A percentile compares a stretch with the other conserved stretches of the same genome.
These are phyloP conservation scores for Aspergillus carlsbadensis DNA, from an alignment of 495 filamentous ascomycete genomes.

Conservation along the genomic window DNA sequence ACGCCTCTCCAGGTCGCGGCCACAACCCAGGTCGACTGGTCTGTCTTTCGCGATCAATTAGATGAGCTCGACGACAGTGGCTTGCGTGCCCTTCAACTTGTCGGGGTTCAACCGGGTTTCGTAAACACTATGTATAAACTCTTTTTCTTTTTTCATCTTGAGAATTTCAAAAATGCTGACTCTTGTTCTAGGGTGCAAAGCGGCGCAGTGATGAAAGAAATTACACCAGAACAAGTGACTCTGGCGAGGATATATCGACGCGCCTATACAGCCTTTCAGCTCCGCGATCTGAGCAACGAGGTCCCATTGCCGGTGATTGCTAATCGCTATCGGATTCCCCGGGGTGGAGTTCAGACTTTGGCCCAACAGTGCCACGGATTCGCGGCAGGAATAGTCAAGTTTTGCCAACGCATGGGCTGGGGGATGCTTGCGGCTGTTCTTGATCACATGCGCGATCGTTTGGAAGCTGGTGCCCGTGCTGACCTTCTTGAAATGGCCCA, in stretches of 20 bases:
- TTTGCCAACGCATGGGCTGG: slow-evolving; percentile 74
- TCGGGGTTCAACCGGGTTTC: slow-evolving; percentile 67
- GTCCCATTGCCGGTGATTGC: slow-evolving; percentile 69
- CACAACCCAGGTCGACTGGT: slow-evolving; percentile 64
- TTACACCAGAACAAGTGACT: slow-evolving; percentile 57
- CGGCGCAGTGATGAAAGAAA: slow-evolving; percentile 61
- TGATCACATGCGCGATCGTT: slow-evolving; percentile 72
- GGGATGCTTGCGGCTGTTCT: slow-evolving; percentile 71
- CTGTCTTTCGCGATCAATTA: slow-evolving; percentile 67
- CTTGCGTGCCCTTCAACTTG: slow-evolving; percentile 63
- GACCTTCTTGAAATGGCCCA: slow-evolving; percentile 73
- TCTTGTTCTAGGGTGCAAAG: slow-evolving; percentile 62
- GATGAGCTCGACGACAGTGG: slow-evolving; percentile 70
- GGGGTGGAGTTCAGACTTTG: slow-evolving; percentile 70
- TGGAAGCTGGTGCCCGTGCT: slow-evolving; percentile 71
- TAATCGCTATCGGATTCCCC: slow-evolving; percentile 64
- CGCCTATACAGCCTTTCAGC: slow-evolving; percentile 77
- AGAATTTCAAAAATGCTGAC: slow-evolving; percentile 25
- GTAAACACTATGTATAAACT: slow-evolving; percentile 68
- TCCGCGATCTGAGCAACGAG: slow-evolving; percentile 81
- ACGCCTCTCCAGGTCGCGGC: slow-evolving; percentile 61
- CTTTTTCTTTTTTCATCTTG: neutral
- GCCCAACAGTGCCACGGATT: slow-evolving; percentile 78
- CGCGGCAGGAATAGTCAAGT: slow-evolving; percentile 73
- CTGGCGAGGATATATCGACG: slow-evolving; percentile 66